These are phyloP conservation scores for Lithocarpus polystachyus DNA, from an alignment of 306 rosid species.

Conservation along the genomic window DNA sequence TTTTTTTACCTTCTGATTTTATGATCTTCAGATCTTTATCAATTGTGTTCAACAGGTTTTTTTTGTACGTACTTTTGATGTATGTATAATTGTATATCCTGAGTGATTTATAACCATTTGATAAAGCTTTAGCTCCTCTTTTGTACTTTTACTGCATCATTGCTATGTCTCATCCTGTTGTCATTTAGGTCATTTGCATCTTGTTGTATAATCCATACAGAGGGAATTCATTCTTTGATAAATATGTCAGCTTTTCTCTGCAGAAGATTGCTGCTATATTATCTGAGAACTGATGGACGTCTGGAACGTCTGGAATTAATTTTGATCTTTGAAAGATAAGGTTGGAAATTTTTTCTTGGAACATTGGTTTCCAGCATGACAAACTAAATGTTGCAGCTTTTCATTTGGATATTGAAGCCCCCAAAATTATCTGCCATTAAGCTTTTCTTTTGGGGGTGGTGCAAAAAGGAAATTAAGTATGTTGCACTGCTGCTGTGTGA, in stretches of 20 bases:
- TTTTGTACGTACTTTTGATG: no score
- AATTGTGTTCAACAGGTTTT: no score
- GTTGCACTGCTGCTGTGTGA: neutral
- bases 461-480: neutral
- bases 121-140: neutral
- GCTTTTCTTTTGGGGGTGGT: neutral
- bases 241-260: neutral
- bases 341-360: neutral
- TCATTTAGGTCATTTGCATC: neutral
- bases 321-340: neutral
- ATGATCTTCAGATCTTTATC: no score
- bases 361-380: neutral
- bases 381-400: neutral
- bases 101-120: neutral
- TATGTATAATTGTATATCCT: no score
- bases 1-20: no score
- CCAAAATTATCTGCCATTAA: neutral
- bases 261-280: neutral
- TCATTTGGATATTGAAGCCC: neutral
- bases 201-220: neutral
- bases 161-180: neutral
- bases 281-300: neutral
- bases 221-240: neutral
- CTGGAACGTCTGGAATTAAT: neutral
- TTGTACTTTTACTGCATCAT: neutral